These are phyloP conservation scores for Plasmodium gonderi DNA, from an alignment of 169 alveolate genomes.

Conservation along the genomic window DNA sequence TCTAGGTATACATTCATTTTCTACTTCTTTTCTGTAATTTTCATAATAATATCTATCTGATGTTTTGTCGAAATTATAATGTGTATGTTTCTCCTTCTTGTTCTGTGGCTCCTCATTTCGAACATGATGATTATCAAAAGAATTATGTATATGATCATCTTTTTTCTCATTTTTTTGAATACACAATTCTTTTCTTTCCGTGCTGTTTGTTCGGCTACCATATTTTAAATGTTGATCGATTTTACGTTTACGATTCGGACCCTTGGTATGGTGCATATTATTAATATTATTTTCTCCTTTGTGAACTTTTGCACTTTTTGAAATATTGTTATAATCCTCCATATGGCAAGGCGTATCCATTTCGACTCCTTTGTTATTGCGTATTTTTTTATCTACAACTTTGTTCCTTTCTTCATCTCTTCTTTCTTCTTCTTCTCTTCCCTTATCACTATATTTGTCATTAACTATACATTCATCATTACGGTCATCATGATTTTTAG, in stretches of 20 bases:
- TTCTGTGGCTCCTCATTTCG: background rate
- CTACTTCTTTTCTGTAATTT: background rate
- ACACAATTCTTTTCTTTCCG: background rate
- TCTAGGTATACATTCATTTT: background rate
- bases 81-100: background rate
- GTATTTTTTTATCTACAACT: background rate
- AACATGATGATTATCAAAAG: too few species aligned
- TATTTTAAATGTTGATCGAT: background rate
- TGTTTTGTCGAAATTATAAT: background rate
- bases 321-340: background rate
- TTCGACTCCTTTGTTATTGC: background rate
- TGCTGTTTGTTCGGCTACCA: background rate
- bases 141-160: too few species aligned
- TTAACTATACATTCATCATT: background rate
- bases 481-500: background rate
- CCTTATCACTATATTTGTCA: background rate
- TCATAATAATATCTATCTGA: background rate
- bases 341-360: background rate
- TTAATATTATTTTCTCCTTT: background rate
- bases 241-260: background rate
- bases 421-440: background rate
- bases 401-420: background rate
- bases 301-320: background rate
- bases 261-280: background rate
- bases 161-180: too few species aligned